These are phyloP conservation scores for Coelastrella sp. DNA, from an alignment of 139 green algal genomes.

Conservation along the genomic window DNA sequence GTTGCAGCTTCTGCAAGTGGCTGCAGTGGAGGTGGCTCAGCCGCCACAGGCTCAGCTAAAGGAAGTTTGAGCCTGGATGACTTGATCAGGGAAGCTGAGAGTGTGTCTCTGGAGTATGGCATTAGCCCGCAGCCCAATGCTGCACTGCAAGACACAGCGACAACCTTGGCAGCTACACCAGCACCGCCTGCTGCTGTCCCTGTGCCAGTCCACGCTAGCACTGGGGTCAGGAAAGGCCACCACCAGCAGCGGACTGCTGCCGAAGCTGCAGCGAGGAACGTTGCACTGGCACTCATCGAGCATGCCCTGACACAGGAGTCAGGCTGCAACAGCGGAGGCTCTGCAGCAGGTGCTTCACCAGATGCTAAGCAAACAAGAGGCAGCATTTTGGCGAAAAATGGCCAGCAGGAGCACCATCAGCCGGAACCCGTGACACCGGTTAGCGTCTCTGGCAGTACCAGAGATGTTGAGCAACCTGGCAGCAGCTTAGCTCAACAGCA, in stretches of 20 bases:
- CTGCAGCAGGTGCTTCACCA: not conserved
- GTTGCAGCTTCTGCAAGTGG: not conserved
- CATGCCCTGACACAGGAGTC: not conserved
- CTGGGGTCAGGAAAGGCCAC: too few species aligned
- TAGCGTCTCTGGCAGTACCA: not conserved
- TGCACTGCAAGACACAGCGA: not conserved
- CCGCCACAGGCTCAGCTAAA: not conserved
- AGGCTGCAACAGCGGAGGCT: not conserved
- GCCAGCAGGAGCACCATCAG: not conserved
- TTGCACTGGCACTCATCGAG: not conserved
- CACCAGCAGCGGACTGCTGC: not conserved
- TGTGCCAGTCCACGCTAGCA: too few species aligned
- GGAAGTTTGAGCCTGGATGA: constrained; percentile 30
- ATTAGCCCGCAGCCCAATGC: not conserved
- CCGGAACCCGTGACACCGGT: not conserved
- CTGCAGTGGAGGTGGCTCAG: not conserved
- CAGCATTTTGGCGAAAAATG: not conserved
- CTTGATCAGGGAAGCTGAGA: constrained; percentile 20
- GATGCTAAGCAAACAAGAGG: not conserved
- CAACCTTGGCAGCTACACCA: not conserved
- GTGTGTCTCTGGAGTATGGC: constrained; percentile 29
- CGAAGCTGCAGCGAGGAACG: not conserved
- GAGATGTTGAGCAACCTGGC: not conserved
- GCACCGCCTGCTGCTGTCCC: too few species aligned
- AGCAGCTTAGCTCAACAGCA: not conserved